These are phyloP conservation scores for Aspergillus luchuensis DNA, from an alignment of 2,329 filamentous ascomycete species.

Conservation along the genomic window DNA sequence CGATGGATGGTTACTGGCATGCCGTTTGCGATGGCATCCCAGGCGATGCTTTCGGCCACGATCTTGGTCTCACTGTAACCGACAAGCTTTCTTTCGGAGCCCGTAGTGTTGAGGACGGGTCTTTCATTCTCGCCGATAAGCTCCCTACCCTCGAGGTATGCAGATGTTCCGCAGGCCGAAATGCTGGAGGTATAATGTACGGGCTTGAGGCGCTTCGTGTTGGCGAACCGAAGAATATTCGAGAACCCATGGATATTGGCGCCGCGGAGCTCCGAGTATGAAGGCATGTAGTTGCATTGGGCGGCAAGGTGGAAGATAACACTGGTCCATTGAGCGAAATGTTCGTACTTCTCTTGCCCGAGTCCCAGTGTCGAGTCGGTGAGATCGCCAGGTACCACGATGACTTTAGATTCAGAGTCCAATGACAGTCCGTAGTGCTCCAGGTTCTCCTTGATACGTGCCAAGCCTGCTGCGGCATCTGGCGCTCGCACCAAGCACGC, in stretches of 20 bases:
- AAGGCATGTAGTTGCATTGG: slow-evolving; percentile 16
- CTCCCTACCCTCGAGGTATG: neutral
- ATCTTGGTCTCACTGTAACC: too few relatives aligned
- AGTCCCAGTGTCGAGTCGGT: slow-evolving; percentile 5
- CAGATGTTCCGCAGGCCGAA: slow-evolving; percentile 17
- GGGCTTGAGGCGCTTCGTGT: slow-evolving; percentile 17
- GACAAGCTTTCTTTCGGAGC: too few relatives aligned
- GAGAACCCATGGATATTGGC: slow-evolving; percentile 14
- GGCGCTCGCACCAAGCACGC: slow-evolving; percentile 20
- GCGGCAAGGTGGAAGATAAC: slow-evolving; percentile 19
- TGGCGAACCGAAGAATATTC: slow-evolving; percentile 14
- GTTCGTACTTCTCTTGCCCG: neutral
- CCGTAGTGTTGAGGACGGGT: too few relatives aligned
- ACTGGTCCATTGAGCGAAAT: slow-evolving; percentile 14
- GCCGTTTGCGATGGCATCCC: too few relatives aligned
- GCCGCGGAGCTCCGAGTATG: slow-evolving; percentile 14
- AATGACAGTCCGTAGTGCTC: slow-evolving; percentile 10
- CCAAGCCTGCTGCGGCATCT: neutral
- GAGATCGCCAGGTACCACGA: slow-evolving; percentile 10
- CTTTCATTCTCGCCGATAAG: too few relatives aligned
- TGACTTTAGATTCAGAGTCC: slow-evolving; percentile 8
- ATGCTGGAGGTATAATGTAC: slow-evolving; percentile 25
- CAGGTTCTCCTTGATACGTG: slow-evolving; percentile 13
- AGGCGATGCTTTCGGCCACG: too few relatives aligned
- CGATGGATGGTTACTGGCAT: too few relatives aligned